Percentiles rank a stretch among this genome's conserved stretches.
These are phyloP conservation scores for Scutellaria barbata DNA, from an alignment of 257 asterid genomes.

Conservation along the genomic window DNA sequence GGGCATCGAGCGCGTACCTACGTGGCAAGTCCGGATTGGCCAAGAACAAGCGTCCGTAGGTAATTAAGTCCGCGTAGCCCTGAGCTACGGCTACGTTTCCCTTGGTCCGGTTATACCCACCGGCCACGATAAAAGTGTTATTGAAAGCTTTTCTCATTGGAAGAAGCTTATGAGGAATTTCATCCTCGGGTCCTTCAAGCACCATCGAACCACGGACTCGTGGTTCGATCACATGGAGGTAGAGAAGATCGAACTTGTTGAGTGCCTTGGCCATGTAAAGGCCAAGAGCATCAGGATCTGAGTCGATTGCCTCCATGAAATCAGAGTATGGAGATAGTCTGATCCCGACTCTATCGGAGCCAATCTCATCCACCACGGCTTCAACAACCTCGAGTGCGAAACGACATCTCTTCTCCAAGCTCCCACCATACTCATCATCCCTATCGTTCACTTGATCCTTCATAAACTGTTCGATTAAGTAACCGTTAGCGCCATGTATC, in stretches of 20 bases:
- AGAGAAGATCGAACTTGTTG: constrained; percentile 38
- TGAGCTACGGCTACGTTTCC: constrained; percentile 55
- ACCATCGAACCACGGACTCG: constrained; percentile 31
- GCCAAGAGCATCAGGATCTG: constrained; percentile 40
- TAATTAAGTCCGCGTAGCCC: constrained; percentile 57
- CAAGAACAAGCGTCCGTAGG: constrained; percentile 70
- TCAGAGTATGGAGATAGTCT: constrained; percentile 44
- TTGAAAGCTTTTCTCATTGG: constrained; percentile 57
- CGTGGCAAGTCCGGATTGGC: constrained; percentile 74
- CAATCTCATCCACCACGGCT: constrained; percentile 46
- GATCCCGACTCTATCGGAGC: constrained; percentile 46
- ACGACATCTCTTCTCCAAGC: constrained; percentile 47
- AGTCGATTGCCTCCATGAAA: constrained; percentile 37
- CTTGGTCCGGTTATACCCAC: constrained; percentile 53
- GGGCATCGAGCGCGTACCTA: constrained; percentile 56
- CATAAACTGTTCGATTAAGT: constrained; percentile 50
- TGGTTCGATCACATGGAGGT: constrained; percentile 57
- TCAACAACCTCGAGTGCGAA: constrained; percentile 44
- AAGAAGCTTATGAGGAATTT: constrained; percentile 16
- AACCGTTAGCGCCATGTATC: constrained; percentile 56
- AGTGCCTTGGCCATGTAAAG: constrained; percentile 49
- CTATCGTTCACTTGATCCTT: constrained; percentile 53
- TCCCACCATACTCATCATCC: constrained; percentile 51
- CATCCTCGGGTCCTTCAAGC: constrained; percentile 20
- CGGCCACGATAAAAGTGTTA: constrained; percentile 64